Base-by-base conservation (phyloP, 2,329 filamentous ascomycete genomes). In the Ascochyta koolunga region DNA sequence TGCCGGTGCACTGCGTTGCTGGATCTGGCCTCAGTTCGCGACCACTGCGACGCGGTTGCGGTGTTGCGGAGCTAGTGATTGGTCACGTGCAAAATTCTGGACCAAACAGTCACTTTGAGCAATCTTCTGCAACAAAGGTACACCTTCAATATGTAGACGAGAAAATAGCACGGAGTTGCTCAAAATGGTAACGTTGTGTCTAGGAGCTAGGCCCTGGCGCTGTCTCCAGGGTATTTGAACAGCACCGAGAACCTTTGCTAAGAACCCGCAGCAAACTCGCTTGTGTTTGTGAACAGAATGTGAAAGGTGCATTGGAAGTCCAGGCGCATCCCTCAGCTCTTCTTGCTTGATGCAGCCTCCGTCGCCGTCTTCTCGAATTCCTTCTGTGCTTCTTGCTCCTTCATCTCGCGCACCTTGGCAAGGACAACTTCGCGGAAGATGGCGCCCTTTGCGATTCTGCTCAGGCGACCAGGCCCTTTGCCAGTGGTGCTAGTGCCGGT, bases 391-490 rank as follows among this genome's bases (percentile, higher is more conserved):
- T 96, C 89, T 67, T 93, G 85, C 64, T 91, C 89, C 82, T 96
- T 96, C 84, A 91, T 89, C 76, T 96, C 93, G 56, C 89, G 86
- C 39, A 96, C 91, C 80, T 97, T 98, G 61, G 93, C 93, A 53
- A 96, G 80, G 13, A 97, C 93, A 11, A 98, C 90, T 76, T 97
- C 93, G 66, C 90, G 86, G 85, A 98, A 97, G 67, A 98, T 96
- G 58, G 91, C 83, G 41, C 82, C 82, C 65, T 85, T 85, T 29
- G 86, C 86, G 59, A 84, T 73, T 58, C 81, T 83, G 67, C 82
- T 82, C 58, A 87, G 71, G 61, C 82, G 82, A 38, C 79, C 64
- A 25, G 68, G 67, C 19, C 63, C 80, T 72, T 84, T 83, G 42
- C 66, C 64, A 16, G 59, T 64, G 4, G 42, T 29, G 25, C 56